Evolutionary conservation across 148 eudicot genomes (phyloP), one percentile per base, ranked within the genome.

Genomic region (Cornus controversa): DNA sequence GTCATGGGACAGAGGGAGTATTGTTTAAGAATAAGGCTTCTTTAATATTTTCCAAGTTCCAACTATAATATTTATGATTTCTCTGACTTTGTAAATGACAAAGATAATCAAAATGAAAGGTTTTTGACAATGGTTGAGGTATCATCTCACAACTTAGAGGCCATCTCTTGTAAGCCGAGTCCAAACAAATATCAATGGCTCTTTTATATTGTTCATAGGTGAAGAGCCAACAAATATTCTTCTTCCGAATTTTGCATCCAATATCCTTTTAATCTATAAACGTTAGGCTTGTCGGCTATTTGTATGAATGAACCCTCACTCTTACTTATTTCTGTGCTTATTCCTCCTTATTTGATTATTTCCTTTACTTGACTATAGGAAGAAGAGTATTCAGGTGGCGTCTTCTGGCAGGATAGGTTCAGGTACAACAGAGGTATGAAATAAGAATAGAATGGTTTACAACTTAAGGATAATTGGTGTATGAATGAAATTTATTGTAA

Each of bases 391-490:
- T 77, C 84, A 84, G 66, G 82, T 90, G 58, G 88, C 65, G 77
- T 82, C 92, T 80, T 87, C 91, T 71, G 94, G 94, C 72, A 92
- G 79, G 85, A 86, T 90, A 57, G 85, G 81, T 75, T 81, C 92
- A 29, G 94, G 94, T 72, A 81, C 82, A 69, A 84, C 90, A 5
- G 92, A 92, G 97, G 97, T 92, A 89, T 70, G 80, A 47, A 24
- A 24, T 25, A 18, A 5, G 34, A 72, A 3, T 58, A 37, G 66
- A 14, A 66, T 45, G 53, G 2, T 47, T 71, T 62, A 22, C n/a
- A 50, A 20, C 70, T 23, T 16, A 15, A 77, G 24, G 73, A 29
- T 76, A 15, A 31, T 50, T 53, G 0, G 45, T 4, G 28, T 14
- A n/a, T 67, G 63, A 28, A 47, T 23, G 23, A 29, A 13, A 27